Base-by-base conservation (phyloP, 2,329 filamentous ascomycete genomes). In the Bipolaris gigantea region DNA sequence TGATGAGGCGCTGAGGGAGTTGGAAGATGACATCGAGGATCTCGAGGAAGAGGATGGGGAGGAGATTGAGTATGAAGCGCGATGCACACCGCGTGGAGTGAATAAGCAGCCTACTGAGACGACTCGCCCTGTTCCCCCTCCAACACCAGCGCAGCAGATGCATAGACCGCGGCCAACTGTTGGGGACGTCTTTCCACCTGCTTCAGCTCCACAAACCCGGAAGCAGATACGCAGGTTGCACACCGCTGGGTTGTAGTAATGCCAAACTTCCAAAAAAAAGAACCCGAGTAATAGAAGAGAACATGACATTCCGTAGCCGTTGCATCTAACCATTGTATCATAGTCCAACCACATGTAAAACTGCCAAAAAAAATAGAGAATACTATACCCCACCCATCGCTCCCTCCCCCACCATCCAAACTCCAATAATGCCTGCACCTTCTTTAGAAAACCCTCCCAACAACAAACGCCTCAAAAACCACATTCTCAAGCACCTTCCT, bases 141-240 rank as follows among this genome's bases (percentile, higher is more conserved):
- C 59, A 2, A 7, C 56, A 30, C 57, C 65, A 9, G 47, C 55
- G 6, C 59, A 43, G 40, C 57, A 63, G 23, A 68, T 63, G 16
- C 58, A 50, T 19, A 62, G 52, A 27, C 62, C 62, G 5, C 59
- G 56, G 33, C 48, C 68, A 15, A 60, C 64, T 2, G 50, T 50
- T 11, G 64, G 70, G 10, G 69, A 71, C 36, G 42, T 61, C 4
- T 73, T 72, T 16, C 69, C 70, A 1, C 62, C 63, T 11, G 53
- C 57, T 38, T 60, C 59, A 8, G 41, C 32, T 23, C 38, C 56
- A 2, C 53, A 55, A 9, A 41, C 45, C 3, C 48, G 47, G 23
- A 55, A 55, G 35, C 67, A 72, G 36, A 55, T 65, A 47, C 63
- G 70, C 18, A 56, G 64, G 15, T 35, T 72, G 35, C 69, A 73